Evolutionary conservation across 2,329 filamentous ascomycete genomes (phyloP).

Genomic region (Stagonosporopsis rhizophila): DNA sequence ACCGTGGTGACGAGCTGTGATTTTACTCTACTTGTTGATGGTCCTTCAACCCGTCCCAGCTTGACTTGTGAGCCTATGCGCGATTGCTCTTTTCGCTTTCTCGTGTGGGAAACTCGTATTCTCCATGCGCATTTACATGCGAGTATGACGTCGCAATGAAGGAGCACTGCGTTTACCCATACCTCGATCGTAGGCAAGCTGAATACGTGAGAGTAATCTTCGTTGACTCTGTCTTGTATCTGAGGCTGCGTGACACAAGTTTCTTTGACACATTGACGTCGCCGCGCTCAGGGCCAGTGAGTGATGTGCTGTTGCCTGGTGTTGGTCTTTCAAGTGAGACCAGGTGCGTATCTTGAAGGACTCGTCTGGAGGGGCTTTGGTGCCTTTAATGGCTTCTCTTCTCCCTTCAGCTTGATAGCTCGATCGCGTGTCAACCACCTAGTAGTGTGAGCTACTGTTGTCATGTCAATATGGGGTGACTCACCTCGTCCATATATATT

Average conservation of each 20-base stretch:
- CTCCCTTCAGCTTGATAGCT: slow-evolving; percentile 31
- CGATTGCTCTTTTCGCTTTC: neutral
- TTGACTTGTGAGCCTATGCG: too few species aligned
- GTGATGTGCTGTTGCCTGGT: neutral
- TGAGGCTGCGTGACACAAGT: neutral
- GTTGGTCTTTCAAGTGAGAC: slow-evolving; percentile 1
- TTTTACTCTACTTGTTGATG: too few species aligned
- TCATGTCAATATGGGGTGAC: neutral
- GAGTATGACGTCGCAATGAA: neutral
- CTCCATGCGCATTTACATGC: neutral
- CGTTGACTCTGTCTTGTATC: neutral
- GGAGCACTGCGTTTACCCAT: neutral
- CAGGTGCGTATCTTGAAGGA: neutral
- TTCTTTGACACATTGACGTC: neutral
- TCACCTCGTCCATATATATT: slow-evolving; percentile 33
- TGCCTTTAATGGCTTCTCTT: slow-evolving; percentile 30
- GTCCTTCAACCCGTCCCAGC: too few species aligned
- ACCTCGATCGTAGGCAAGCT: neutral
- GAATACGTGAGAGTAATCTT: neutral
- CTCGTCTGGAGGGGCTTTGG: neutral
- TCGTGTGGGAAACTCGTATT: neutral
- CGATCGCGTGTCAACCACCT: slow-evolving; percentile 22
- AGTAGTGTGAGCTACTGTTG: slow-evolving; percentile 4
- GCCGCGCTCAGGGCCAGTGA: neutral
- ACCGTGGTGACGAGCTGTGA: neutral